Conservation (phyloP, 2,329 filamentous ascomycete genomes). For the Trichoderma cornu-damae region DNA sequence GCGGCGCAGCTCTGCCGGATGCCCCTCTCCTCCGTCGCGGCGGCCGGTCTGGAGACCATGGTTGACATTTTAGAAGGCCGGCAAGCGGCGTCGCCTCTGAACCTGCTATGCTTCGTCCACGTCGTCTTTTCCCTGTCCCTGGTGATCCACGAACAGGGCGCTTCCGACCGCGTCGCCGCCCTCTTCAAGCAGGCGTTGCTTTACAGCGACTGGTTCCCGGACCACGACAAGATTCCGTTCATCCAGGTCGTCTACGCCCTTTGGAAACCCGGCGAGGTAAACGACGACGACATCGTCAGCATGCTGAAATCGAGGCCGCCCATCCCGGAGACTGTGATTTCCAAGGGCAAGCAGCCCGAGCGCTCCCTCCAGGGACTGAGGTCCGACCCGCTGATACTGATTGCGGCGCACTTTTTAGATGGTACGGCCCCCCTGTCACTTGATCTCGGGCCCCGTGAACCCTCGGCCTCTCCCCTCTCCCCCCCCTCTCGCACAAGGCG, state of each 20-base stretch:
- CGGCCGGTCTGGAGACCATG: constrained; percentile 40
- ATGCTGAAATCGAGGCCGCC: constrained; percentile 25
- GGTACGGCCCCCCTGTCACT: constrained; percentile 34
- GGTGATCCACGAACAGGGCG: constrained; percentile 41
- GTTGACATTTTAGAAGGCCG: constrained; percentile 37
- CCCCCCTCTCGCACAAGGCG: neutral
- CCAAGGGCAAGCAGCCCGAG: constrained; percentile 42
- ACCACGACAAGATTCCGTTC: constrained; percentile 37
- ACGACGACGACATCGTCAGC: constrained; percentile 27
- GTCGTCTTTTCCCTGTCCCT: constrained; percentile 48
- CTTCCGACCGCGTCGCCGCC: constrained; percentile 32
- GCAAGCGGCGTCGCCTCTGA: constrained; percentile 36
- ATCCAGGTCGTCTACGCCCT: constrained; percentile 41
- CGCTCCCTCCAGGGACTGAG: neutral
- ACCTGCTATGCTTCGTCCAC: constrained; percentile 49
- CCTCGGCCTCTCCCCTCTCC: neutral
- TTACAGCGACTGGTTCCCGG: constrained; percentile 39
- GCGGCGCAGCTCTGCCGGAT: constrained; percentile 39
- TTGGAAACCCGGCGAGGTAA: constrained; percentile 43
- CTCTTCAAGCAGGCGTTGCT: constrained; percentile 45
- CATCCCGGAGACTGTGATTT: constrained; percentile 23
- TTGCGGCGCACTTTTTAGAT: constrained; percentile 48
- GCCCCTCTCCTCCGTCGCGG: constrained; percentile 36
- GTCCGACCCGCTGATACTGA: constrained; percentile 37
- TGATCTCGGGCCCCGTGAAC: too few species aligned